These are phyloP conservation scores for Silybum marianum DNA, from an alignment of 129 eudicot species.

Conservation along the genomic window DNA sequence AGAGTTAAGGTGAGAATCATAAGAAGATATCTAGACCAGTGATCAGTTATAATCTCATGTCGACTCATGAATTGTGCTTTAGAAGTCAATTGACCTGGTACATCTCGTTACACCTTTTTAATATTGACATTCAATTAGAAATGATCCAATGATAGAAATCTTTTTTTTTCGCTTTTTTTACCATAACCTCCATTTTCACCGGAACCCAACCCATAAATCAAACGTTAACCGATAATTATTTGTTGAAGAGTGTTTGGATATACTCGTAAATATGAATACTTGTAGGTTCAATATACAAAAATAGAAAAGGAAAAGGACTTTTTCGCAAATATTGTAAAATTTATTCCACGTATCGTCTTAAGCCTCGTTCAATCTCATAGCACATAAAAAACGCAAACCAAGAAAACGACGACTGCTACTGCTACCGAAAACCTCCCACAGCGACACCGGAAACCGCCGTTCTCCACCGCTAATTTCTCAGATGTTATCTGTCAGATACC, in stretches of 20 bases:
- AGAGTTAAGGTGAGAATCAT: no score
- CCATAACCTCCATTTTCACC: no score
- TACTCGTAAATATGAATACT: not conserved
- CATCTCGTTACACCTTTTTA: no score
- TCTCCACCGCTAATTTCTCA: conserved; percentile 15
- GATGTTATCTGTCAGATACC: not conserved
- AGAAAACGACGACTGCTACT: conserved; percentile 21
- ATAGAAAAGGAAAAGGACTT: not conserved
- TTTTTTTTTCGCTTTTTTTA: no score
- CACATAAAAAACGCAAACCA: conserved; percentile 23
- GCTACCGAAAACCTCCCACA: conserved; percentile 29
- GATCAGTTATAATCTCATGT: no score
- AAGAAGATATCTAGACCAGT: no score
- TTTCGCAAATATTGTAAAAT: conserved; percentile 15
- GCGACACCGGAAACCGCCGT: conserved; percentile 22
- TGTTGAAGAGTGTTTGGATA: not conserved
- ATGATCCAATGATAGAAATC: no score
- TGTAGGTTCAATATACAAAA: not conserved
- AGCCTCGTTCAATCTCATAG: conserved; percentile 4
- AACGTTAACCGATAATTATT: no score
- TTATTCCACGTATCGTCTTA: not conserved
- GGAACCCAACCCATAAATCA: no score
- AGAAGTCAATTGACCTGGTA: no score
- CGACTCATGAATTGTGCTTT: no score
- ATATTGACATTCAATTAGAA: no score